Base-by-base conservation (phyloP, 129 eudicot genomes). In the Pittosporum tobira region DNA sequence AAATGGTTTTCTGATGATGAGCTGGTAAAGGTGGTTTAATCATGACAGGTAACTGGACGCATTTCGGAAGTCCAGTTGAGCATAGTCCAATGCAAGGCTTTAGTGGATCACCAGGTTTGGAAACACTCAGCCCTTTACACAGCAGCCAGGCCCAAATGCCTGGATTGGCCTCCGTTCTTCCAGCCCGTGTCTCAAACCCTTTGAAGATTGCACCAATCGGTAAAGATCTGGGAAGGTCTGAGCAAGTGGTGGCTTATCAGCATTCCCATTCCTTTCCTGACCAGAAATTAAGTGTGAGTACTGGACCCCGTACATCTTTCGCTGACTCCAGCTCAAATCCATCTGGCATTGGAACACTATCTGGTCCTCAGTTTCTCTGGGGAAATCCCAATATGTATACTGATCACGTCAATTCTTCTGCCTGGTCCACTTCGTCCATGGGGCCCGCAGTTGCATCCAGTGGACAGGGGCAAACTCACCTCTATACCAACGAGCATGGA, bases 321-420 rank as follows among this genome's bases (percentile, higher is more conserved):
- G 73, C 68, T 62, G 89, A 77, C 40, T 75, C 83, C 44, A 77
- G 48, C 19, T 26, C 76, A 29, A 77, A 75, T 48, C 73, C 78
- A 24, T 80, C 87, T n/a, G 76, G 86, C 31, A 48, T 80, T 13
- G 88, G 88, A 51, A 83, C 88, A 23, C 88, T 90, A 44, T 82
- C 97, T 26, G 95, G 94, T 42, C 84, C 95, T 18, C 88, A 90
- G 76, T 90, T 90, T 73, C 95, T 90, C 0, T 90, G 97, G 97
- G 97, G 95, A 54, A 85, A 94, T 76, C 94, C 95, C 23, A 69
- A 81, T 52, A 58, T 76, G 26, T 68, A 65, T 52, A 74, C 93
- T 16, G 93, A 77, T 60, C 70, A 47, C 31, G 52, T 69, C n/a
- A 81, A 74, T 69, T 55, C 84, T 46, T 67, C 85, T 61, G 72